Percentiles rank a stretch among this genome's conserved stretches.
Conservation (phyloP, 345 rosid species). For the Dimocarpus longan region DNA sequence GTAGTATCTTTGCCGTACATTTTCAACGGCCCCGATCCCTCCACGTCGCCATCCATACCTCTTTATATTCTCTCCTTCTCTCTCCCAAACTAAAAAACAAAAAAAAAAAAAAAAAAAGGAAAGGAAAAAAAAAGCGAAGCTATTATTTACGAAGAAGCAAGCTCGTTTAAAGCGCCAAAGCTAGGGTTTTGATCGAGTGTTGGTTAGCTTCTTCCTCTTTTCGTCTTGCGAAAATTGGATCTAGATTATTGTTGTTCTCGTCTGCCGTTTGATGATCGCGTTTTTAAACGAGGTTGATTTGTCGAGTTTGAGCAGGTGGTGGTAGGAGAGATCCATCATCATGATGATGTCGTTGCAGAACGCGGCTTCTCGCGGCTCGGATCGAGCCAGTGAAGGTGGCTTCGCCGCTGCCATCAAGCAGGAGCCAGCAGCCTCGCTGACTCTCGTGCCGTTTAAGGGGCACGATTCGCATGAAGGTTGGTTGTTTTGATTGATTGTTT, state of each 20-base stretch:
- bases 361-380: slow-evolving; percentile 49
- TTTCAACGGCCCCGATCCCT: background rate
- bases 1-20: slow-evolving; percentile 7
- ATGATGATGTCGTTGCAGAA: slow-evolving; percentile 61
- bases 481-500: background rate
- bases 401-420: slow-evolving; percentile 33
- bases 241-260: slow-evolving; percentile 26
- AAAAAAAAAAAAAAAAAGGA: background rate
- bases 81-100: too few relatives aligned
- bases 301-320: slow-evolving; percentile 4
- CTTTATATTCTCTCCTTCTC: background rate
- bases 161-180: slow-evolving; percentile 9
- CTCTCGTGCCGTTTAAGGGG: slow-evolving; percentile 49
- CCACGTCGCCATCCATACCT: background rate
- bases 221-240: slow-evolving; percentile 16
- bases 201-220: slow-evolving; percentile 5
- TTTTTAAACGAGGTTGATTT: background rate
- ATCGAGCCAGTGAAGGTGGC: slow-evolving; percentile 45
- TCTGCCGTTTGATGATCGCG: slow-evolving; percentile 6
- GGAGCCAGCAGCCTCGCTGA: slow-evolving; percentile 56
- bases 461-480: slow-evolving; percentile 46
- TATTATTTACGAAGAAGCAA: background rate
- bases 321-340: slow-evolving; percentile 19
- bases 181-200: slow-evolving; percentile 27
- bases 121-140: background rate